Conservation (phyloP, 164 flowering plant genomes). For the Annona squamosa region DNA sequence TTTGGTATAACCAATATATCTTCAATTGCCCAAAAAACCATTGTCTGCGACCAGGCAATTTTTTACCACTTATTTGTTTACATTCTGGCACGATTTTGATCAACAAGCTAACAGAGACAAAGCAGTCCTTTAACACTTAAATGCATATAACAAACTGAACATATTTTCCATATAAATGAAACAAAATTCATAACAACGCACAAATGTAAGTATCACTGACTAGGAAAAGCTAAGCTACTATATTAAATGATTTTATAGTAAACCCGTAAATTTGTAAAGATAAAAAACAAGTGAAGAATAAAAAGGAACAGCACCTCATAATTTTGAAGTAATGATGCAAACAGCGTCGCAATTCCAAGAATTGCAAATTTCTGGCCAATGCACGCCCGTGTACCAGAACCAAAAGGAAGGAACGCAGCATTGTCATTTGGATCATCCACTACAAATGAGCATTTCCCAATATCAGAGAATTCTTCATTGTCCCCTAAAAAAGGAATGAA, state of each 20-base stretch:
- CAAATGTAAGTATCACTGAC: too few species aligned
- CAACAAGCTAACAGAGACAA: too few species aligned
- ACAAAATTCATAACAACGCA: too few species aligned
- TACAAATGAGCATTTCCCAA: constrained; percentile 18
- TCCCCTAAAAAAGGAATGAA: constrained; percentile 8
- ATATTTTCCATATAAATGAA: too few species aligned
- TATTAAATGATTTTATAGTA: not conserved
- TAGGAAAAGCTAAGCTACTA: not conserved
- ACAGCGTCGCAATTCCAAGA: constrained; percentile 37
- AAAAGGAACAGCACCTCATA: constrained; percentile 41
- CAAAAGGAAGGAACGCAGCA: constrained; percentile 60
- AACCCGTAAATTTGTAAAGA: not conserved
- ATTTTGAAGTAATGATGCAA: constrained; percentile 46
- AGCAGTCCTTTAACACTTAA: too few species aligned
- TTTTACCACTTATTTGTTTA: too few species aligned
- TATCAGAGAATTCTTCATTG: constrained; percentile 10
- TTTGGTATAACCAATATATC: too few species aligned
- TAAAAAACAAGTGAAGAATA: not conserved
- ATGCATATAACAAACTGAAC: too few species aligned
- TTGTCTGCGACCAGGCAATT: too few species aligned
- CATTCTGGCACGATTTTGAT: too few species aligned
- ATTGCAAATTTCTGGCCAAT: constrained; percentile 52
- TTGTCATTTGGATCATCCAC: constrained; percentile 35
- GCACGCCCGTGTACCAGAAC: constrained; percentile 57
- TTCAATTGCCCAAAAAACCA: too few species aligned